phyloP scores from a whole-genome alignment of 1,284 basidiomycete genomes.

The Cystobasidium slooffiae region DNA sequence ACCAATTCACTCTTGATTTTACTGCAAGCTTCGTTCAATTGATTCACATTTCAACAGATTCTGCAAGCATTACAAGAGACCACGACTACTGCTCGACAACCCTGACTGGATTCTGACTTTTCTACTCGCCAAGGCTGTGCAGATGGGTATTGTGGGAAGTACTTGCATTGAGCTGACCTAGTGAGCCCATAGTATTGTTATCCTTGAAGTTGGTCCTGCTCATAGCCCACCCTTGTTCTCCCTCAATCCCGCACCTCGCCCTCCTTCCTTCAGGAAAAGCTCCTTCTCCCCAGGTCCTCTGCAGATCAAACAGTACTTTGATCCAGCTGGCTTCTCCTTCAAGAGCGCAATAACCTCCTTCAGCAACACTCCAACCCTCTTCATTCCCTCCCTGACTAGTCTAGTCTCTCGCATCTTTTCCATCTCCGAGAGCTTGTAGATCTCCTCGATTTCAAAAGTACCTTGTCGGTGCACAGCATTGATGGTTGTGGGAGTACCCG shows the following conservation, averaged over 20 bases:
- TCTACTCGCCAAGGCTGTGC: not conserved
- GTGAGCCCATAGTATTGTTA: not conserved
- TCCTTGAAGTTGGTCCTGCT: not conserved
- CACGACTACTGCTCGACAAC: not conserved
- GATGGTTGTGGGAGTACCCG: constrained; percentile 1
- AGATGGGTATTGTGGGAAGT: not conserved
- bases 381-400: not conserved
- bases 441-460: not conserved
- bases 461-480: not conserved
- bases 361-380: not conserved
- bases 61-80: not conserved
- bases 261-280: not conserved
- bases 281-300: not conserved
- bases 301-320: not conserved
- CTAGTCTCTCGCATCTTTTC: not conserved
- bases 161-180: too few species aligned
- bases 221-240: not conserved
- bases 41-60: too few species aligned
- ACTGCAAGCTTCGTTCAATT: too few species aligned
- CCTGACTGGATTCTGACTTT: not conserved
- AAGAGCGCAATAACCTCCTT: not conserved
- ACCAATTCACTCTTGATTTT: too few species aligned
- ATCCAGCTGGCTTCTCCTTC: not conserved
- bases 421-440: not conserved
- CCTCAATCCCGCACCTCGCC: not conserved